A percentile compares a stretch with the other conserved stretches of the same genome.
Evolutionary conservation across 2,329 filamentous ascomycete species (phyloP).

Genomic region (Seiridium cupressi): DNA sequence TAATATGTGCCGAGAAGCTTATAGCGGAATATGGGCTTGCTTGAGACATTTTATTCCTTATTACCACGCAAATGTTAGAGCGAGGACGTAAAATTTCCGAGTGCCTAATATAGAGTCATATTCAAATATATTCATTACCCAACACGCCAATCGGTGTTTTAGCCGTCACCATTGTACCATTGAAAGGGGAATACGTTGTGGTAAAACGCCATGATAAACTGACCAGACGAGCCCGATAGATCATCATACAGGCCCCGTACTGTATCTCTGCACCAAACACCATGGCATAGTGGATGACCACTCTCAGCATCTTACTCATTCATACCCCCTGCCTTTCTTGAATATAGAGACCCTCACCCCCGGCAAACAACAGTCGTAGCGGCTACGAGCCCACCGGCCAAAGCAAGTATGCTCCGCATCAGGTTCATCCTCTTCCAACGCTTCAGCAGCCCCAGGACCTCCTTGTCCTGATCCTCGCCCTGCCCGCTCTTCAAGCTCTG

Average conservation of each 20-base stretch:
- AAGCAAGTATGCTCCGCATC: background rate
- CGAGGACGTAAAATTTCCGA: too few species aligned
- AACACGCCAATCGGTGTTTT: too few species aligned
- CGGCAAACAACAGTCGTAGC: background rate
- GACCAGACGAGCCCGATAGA: too few species aligned
- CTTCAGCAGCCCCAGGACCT: background rate
- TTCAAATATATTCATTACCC: too few species aligned
- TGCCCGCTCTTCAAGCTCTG: background rate
- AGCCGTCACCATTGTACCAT: too few species aligned
- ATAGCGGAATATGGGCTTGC: slow-evolving; percentile 39
- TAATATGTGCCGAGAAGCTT: slow-evolving; percentile 49
- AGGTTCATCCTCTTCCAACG: slow-evolving; percentile 3
- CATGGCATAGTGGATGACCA: too few species aligned
- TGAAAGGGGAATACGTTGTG: too few species aligned
- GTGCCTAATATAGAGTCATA: too few species aligned
- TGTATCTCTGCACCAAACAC: too few species aligned
- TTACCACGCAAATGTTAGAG: too few species aligned
- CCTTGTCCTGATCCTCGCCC: background rate
- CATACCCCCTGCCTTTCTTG: background rate
- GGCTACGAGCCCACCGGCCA: background rate
- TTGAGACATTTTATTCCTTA: background rate
- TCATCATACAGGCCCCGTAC: too few species aligned
- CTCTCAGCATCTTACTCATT: background rate
- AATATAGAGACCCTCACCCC: background rate
- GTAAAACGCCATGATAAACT: too few species aligned